Percentiles rank a stretch among this genome's conserved stretches.
Evolutionary conservation across 768 basidiomycete genomes (phyloP).

Genomic region (Tricholoma matsutake): DNA sequence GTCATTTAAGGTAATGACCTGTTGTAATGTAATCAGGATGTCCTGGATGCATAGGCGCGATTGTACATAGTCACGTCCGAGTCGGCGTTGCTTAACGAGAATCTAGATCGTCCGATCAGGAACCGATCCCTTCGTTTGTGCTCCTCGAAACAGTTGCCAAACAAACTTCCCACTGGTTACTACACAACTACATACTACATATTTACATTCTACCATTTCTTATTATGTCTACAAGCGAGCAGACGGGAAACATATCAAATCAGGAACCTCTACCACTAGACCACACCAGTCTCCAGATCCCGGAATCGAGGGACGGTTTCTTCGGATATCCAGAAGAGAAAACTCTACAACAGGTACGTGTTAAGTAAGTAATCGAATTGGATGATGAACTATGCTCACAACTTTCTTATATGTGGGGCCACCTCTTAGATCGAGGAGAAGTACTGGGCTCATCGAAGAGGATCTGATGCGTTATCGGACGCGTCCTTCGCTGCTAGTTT

Average conservation of each 20-base stretch:
- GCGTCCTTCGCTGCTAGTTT: slow-evolving; percentile 39
- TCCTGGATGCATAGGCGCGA: too few relatives aligned
- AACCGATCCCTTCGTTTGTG: slow-evolving; percentile 2
- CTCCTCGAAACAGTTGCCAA: neutral
- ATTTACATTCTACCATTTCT: neutral
- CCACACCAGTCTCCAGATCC: slow-evolving; percentile 27
- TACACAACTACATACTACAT: too few relatives aligned
- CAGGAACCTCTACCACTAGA: neutral
- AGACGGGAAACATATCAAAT: neutral
- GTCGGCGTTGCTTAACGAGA: too few relatives aligned
- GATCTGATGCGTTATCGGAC: slow-evolving; percentile 52
- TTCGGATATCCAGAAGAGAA: slow-evolving; percentile 83
- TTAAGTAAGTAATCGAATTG: slow-evolving; percentile 3
- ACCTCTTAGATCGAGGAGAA: slow-evolving; percentile 68
- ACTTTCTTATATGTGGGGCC: neutral
- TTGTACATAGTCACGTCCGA: too few relatives aligned
- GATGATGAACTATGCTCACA: neutral
- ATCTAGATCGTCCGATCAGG: neutral
- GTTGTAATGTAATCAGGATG: too few relatives aligned
- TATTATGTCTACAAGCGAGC: neutral
- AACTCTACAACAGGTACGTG: slow-evolving; percentile 65
- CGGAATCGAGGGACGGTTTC: slow-evolving; percentile 66
- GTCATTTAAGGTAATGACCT: too few relatives aligned
- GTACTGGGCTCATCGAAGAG: slow-evolving; percentile 59
- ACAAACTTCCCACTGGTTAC: neutral